A percentile compares a stretch with the other conserved stretches of the same genome.
Conservation (phyloP, 2,329 filamentous ascomycete genomes). For the Corniculantispora saksenae region DNA sequence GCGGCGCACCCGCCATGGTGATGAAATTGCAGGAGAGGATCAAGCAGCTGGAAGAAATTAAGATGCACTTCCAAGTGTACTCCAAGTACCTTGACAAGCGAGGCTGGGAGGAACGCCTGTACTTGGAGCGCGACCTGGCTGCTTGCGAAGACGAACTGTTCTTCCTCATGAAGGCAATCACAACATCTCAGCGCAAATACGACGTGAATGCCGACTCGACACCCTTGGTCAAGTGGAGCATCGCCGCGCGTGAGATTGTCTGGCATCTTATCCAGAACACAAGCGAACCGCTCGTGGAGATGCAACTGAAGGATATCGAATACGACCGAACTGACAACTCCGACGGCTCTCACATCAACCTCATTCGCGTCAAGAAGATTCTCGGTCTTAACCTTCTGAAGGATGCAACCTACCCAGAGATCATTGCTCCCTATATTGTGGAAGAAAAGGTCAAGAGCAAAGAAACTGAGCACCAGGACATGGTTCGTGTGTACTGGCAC, state of each 20-base stretch:
- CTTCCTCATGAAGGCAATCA: conserved; percentile 99
- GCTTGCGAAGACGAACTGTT: conserved; percentile 95
- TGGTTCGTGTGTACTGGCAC: conserved; percentile 94
- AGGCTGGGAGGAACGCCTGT: conserved; percentile 86
- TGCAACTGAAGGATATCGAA: conserved; percentile 86
- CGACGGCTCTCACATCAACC: conserved; percentile 93
- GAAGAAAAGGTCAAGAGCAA: conserved; percentile 52
- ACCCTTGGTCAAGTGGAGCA: conserved; percentile 85
- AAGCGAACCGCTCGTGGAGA: conserved; percentile 84
- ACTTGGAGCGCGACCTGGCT: conserved; percentile 86
- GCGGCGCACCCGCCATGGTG: conserved; percentile 91
- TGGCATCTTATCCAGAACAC: conserved; percentile 93
- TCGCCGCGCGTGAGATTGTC: conserved; percentile 91
- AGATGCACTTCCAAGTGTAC: conserved; percentile 92
- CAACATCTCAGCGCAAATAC: conserved; percentile 85
- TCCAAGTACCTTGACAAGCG: conserved; percentile 81
- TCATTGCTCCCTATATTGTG: conserved; percentile 87
- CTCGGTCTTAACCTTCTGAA: conserved; percentile 86
- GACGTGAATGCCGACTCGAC: conserved; percentile 72
- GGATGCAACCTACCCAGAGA: conserved; percentile 91
- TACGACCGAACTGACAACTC: conserved; percentile 97
- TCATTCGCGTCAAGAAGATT: conserved; percentile 84
- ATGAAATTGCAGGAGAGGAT: conserved; percentile 89
- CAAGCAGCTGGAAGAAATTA: conserved; percentile 92
- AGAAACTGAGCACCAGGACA: conserved; percentile 63